Base-by-base conservation (phyloP, 345 rosid genomes). In the Capsella bursapastoris region DNA sequence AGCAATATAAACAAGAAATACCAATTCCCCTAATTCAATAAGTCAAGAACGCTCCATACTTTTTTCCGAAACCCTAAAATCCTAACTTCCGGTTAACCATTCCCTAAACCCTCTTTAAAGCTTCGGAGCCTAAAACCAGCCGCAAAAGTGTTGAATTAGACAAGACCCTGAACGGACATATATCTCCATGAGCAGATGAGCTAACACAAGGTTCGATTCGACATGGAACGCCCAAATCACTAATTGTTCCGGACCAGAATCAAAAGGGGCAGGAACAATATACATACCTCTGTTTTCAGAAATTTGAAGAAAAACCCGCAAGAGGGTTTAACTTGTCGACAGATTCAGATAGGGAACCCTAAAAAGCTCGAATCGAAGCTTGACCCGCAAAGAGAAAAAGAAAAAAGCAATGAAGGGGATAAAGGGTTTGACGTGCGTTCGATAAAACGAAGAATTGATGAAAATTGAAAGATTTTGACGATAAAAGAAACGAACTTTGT, bases 311-410 rank as follows among this genome's bases (percentile, higher is more conserved):
- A 29, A 72, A 52, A 0, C 37, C 48, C 52, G 52, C 28, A 27
- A 18, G 2, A 49, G 25, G 58, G 25, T 41, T 58, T 48, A 47
- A 3, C 22, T 41, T 60, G 51, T 60, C 77, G 31, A 7, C 60
- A 44, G 64, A 66, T 59, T 66, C 69, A 66, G 77, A 72, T 43
- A 52, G 45, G 77, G 37, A 78, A 78, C 77, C 81, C 81, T 78
- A 78, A 37, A 66, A 66, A 66, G 3, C 47, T 51, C 45, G 59
- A 78, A 43, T 38, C 64, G 48, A 66, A 59, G 35, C 70, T 72
- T 59, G 69, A 72, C 73, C 31, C 59, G 65, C 40, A n/a, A 47
- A 70, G 22, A 64, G 27, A 22, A 22, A 22, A 22, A 22, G 25
- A 22, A 22, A 57, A 70, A 29, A 64, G 27, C 44, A 77, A 78